Conservation (phyloP, 169 alveolate genomes). For the Cryptosporidium felis region DNA sequence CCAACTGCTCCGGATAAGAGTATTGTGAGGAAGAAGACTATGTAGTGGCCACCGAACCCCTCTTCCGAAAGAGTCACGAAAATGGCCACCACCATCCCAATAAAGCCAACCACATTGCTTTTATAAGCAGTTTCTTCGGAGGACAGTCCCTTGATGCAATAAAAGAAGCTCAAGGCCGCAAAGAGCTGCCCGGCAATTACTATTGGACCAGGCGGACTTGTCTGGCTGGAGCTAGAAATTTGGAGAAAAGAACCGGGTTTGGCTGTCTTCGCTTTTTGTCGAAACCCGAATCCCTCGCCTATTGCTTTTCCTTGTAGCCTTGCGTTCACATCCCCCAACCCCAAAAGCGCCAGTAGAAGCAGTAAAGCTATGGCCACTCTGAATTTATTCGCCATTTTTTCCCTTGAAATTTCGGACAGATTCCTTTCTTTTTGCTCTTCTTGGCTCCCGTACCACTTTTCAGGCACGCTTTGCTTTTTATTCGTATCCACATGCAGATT, state of each 20-base stretch:
- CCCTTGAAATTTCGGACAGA: background rate
- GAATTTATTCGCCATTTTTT: background rate
- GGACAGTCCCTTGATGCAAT: slow-evolving; percentile 62
- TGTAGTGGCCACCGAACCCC: slow-evolving; percentile 69
- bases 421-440: background rate
- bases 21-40: slow-evolving; percentile 72
- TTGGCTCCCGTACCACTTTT: background rate
- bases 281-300: background rate
- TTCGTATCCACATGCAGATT: slow-evolving; percentile 16
- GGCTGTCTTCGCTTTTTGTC: too few species aligned
- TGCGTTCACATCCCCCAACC: background rate
- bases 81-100: slow-evolving; percentile 64
- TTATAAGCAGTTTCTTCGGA: slow-evolving; percentile 54
- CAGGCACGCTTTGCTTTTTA: background rate
- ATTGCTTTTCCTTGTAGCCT: slow-evolving; percentile 2
- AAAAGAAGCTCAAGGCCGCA: slow-evolving; percentile 64
- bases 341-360: background rate
- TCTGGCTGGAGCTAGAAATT: background rate
- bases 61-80: slow-evolving; percentile 57
- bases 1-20: slow-evolving; percentile 75
- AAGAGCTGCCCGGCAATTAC: slow-evolving; percentile 42
- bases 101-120: slow-evolving; percentile 69
- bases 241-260: background rate
- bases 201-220: slow-evolving; percentile 12
- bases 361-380: background rate